phyloP scores from a whole-genome alignment of 352 stramenopile genomes.

The Pythium brachiatum region DNA sequence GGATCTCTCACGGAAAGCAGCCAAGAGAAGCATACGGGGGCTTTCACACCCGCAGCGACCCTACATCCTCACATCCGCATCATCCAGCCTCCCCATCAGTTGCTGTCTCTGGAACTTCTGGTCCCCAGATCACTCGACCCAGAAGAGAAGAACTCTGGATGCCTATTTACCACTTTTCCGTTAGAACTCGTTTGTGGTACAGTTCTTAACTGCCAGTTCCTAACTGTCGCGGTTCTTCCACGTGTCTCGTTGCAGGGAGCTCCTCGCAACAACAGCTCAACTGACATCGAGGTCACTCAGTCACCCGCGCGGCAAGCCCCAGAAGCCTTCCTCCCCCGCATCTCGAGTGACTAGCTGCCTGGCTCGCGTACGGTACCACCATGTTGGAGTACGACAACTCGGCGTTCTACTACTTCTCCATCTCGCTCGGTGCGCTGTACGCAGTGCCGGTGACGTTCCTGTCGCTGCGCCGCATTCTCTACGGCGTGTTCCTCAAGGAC shows the following conservation, averaged over 20 bases:
- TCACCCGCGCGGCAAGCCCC: slow-evolving; percentile 2
- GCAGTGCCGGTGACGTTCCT: slow-evolving; percentile 94
- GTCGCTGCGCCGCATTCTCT: slow-evolving; percentile 75
- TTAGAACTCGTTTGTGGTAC: not conserved
- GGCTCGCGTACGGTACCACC: slow-evolving; percentile 13
- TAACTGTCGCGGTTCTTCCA: slow-evolving; percentile 26
- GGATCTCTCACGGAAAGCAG: not conserved
- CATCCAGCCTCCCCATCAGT: not conserved
- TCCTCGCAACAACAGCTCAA: not conserved
- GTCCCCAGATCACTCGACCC: too few species aligned
- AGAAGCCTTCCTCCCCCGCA: not conserved
- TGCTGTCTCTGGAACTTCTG: not conserved
- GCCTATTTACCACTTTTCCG: not conserved
- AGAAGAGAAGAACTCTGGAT: too few species aligned
- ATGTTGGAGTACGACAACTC: slow-evolving; percentile 99
- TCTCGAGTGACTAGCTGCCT: not conserved
- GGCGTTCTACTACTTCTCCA: slow-evolving; percentile 99
- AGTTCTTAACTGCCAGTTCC: slow-evolving; percentile 7
- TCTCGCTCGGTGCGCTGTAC: slow-evolving; percentile 97
- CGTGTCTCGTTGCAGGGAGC: slow-evolving; percentile 26
- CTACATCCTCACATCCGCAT: not conserved
- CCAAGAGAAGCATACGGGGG: too few species aligned
- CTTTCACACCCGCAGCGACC: too few species aligned
- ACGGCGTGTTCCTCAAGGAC: slow-evolving; percentile 89
- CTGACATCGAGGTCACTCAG: not conserved